phyloP scores from a whole-genome alignment of 164 flowering plant species.

The Vitis rotundifolia region DNA sequence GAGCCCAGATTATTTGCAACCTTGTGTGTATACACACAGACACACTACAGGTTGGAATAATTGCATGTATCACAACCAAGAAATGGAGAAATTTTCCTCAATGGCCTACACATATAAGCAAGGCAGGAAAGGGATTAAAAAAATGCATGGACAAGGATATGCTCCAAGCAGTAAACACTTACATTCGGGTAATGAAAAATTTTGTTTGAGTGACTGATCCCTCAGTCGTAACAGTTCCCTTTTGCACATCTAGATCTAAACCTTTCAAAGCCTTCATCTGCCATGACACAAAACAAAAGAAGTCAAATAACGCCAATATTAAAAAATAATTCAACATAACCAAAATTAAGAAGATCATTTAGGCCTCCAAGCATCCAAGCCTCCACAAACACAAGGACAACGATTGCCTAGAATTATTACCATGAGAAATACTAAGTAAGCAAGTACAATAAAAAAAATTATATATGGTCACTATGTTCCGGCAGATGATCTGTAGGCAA shows the following conservation, averaged over 20 bases:
- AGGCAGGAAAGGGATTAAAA: neutral
- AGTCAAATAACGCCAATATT: neutral
- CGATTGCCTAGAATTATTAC: too few species aligned
- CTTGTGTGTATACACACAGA: too few species aligned
- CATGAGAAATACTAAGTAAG: too few species aligned
- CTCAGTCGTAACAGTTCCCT: slow-evolving; percentile 83
- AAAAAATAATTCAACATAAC: neutral
- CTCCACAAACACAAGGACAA: neutral
- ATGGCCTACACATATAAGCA: neutral
- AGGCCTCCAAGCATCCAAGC: neutral
- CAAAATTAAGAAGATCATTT: neutral
- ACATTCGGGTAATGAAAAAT: slow-evolving; percentile 69
- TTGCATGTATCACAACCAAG: neutral
- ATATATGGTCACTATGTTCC: too few species aligned
- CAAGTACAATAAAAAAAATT: too few species aligned
- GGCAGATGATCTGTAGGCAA: too few species aligned
- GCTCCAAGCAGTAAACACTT: slow-evolving; percentile 24
- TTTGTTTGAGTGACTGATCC: slow-evolving; percentile 70
- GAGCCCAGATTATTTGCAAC: too few species aligned
- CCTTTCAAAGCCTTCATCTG: slow-evolving; percentile 92
- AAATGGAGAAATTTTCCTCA: neutral
- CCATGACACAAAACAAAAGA: slow-evolving; percentile 3
- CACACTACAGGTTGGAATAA: too few species aligned
- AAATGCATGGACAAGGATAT: neutral
- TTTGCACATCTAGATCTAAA: slow-evolving; percentile 81